Evolutionary conservation across 2,329 filamentous ascomycete genomes (phyloP), one percentile per base, ranked within the genome.

Genomic region (Pyrenochaeta sp.): DNA sequence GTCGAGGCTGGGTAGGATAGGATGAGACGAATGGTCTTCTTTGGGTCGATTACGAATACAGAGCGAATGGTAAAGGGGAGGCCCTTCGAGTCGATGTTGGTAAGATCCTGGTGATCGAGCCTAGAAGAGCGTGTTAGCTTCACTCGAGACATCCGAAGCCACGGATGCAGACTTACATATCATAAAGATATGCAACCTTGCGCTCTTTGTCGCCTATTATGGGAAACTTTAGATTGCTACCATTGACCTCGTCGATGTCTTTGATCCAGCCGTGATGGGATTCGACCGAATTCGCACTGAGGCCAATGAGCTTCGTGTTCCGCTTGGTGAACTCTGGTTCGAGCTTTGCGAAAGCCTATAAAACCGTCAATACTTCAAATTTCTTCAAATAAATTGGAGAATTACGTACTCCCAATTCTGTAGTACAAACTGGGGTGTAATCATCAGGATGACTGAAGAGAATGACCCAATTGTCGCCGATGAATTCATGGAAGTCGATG

Each of bases 371-470:
- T n/a, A n/a, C n/a, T n/a, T n/a, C n/a, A n/a, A n/a, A n/a, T n/a
- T n/a, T n/a, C n/a, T n/a, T n/a, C n/a, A n/a, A n/a, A n/a, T n/a
- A n/a, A n/a, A n/a, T n/a, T n/a, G n/a, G n/a, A n/a, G n/a, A n/a
- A n/a, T n/a, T n/a, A n/a, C n/a, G n/a, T n/a, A n/a, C n/a, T 48
- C 81, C 82, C 35, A 85, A 76, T 72, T 85, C 82, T 37, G 82
- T 85, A 44, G 82, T 85, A 76, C 82, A 82, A 52, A 82, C 79
- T 35, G 79, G 79, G 6, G 80, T 82, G 73, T 80, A 82, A 68
- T 80, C 77, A 60, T 79, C 85, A 29, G 85, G 85, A 74, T 88
- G 85, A 30, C 84, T 87, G 79, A 88, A 88, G 57, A 88, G 79
- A 52, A 88, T 77, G 48, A 85, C 82, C 84, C 85, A 88, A 60